A percentile compares a stretch with the other conserved stretches of the same genome.
phyloP scores from a whole-genome alignment of 352 stramenopile genomes.

The Pythium sp. region DNA sequence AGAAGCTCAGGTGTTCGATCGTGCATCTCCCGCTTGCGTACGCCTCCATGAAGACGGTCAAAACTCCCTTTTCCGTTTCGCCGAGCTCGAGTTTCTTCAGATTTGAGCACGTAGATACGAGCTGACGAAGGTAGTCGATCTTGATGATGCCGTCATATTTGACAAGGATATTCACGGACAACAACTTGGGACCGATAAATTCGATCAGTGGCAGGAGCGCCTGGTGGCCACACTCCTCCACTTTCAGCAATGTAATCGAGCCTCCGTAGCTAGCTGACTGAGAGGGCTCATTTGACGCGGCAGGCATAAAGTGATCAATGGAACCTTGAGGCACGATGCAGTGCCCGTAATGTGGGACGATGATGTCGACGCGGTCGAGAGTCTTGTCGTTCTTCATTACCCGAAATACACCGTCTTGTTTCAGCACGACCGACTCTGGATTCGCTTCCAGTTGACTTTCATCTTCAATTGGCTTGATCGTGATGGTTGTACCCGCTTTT shows the following conservation, averaged over 20 bases:
- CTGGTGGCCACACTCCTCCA: not conserved
- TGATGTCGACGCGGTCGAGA: not conserved
- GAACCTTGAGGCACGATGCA: not conserved
- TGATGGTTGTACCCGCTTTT: not conserved
- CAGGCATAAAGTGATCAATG: not conserved
- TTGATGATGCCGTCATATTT: not conserved
- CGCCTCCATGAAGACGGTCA: not conserved
- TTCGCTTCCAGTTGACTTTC: not conserved
- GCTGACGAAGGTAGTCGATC: no score
- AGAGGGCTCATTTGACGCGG: not conserved
- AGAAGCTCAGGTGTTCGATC: not conserved
- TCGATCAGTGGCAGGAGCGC: not conserved
- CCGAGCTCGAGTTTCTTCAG: not conserved
- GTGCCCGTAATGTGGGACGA: not conserved
- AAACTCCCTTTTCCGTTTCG: not conserved
- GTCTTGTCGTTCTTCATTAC: slow-evolving; percentile 1
- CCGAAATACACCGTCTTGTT: not conserved
- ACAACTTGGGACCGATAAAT: slow-evolving; percentile 1
- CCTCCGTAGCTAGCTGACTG: not conserved
- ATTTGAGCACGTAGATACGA: not conserved
- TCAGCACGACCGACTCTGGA: not conserved
- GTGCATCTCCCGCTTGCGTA: not conserved
- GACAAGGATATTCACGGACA: not conserved
- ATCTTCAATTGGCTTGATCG: not conserved
- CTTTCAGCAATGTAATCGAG: not conserved